Base-by-base conservation (phyloP, 2,329 filamentous ascomycete species). In the Diaporthe longicolla region DNA sequence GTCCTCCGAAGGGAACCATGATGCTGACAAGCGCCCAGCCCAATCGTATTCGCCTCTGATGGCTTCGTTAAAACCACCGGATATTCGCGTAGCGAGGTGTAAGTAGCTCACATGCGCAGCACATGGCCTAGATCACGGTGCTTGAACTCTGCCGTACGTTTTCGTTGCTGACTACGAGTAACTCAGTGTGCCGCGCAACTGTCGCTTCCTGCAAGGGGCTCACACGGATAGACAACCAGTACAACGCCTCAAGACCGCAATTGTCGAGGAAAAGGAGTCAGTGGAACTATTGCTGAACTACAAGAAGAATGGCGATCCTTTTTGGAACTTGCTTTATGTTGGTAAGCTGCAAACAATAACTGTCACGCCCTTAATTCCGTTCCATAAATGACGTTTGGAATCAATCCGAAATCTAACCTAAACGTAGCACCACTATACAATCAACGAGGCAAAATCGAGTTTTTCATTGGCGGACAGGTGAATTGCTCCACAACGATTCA, bases 391-490 rank as follows among this genome's bases (percentile, higher is more conserved):
- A 24, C 9, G 4, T 19, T 66, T 50, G 21, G 19, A n/a, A 29
- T n/a, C 9, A 7, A 10, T 35, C 24, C 17, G 21, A 43, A 61
- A 11, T 26, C 4, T 50, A 40, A 26, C 19, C 26, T 17, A 24
- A n/a, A 24, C 21, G 10, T 24, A 74, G 72, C 72, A 66, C 89
- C 90, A 0, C 80, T 92, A 0, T 82, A 85, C 32, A 86, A 90
- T 73, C 79, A 81, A 0, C 77, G 82, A 0, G 89, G 89, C 4
- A 85, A 84, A 10, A 79, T 88, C 1, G 83, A 82, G 0, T 90
- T 87, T 79, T 89, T 87, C 77, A 83, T 92, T 21, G 89, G 88
- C 0, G 89, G 86, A 0, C 88, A 91, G 75, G 85, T 91, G 69
- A 88, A 92, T 75, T 86, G 90, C 19, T 90, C 89, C 0, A 87